Conservation (phyloP, 2,329 filamentous ascomycete genomes). For the Waltergamsia citrina region DNA sequence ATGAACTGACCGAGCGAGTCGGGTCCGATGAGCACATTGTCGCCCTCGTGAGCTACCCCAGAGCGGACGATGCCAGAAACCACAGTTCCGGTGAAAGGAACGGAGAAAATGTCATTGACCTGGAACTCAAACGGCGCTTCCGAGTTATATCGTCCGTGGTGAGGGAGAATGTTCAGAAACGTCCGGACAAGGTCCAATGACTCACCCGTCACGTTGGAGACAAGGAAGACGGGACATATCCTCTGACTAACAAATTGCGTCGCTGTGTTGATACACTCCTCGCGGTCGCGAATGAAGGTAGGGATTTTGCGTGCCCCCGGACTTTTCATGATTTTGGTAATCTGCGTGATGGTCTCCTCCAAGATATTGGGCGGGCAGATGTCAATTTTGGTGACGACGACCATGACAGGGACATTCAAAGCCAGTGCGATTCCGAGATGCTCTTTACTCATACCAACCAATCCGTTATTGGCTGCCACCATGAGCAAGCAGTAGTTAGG, state of each 20-base stretch:
- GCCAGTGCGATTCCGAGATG: conserved; percentile 91
- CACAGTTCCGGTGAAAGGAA: conserved; percentile 93
- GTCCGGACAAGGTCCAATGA: conserved; percentile 83
- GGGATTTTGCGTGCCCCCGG: conserved; percentile 92
- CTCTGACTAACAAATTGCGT: conserved; percentile 92
- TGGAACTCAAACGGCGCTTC: conserved; percentile 89
- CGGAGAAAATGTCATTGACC: conserved; percentile 95
- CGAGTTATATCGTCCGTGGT: conserved; percentile 85
- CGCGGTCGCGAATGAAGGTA: conserved; percentile 84
- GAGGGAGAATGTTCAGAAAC: conserved; percentile 91
- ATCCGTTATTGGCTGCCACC: conserved; percentile 95
- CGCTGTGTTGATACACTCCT: conserved; percentile 90
- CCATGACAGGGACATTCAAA: conserved; percentile 95
- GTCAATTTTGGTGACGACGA: conserved; percentile 95
- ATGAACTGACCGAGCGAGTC: conserved; percentile 86
- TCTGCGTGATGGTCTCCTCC: conserved; percentile 83
- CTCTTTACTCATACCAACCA: conserved; percentile 98
- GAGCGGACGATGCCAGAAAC: conserved; percentile 89
- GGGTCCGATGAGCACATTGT: conserved; percentile 79
- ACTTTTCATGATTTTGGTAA: conserved; percentile 88
- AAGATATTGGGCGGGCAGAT: conserved; percentile 95
- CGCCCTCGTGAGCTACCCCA: conserved; percentile 82
- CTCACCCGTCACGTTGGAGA: conserved; percentile 94
- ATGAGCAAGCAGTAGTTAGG: conserved; percentile 97
- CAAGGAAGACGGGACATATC: conserved; percentile 95